These are phyloP conservation scores for Endocladia muricata DNA, from an alignment of 31 red algal species.

Conservation along the genomic window DNA sequence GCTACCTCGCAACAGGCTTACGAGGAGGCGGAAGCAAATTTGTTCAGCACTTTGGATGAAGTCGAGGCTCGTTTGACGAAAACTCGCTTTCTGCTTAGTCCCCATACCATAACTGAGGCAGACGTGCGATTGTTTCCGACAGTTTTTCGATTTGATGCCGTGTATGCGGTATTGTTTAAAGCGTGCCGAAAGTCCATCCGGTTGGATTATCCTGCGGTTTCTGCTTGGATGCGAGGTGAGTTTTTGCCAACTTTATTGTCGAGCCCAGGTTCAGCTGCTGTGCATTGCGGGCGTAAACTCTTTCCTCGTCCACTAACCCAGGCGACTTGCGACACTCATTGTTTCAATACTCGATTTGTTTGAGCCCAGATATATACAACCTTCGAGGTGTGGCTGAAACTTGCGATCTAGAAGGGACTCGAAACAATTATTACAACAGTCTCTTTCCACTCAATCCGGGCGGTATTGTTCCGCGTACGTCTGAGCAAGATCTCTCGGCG, in stretches of 20 bases:
- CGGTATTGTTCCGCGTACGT: conserved; percentile 74
- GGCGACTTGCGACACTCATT: background rate
- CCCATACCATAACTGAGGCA: conserved; percentile 55
- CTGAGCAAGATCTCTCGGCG: conserved; percentile 54
- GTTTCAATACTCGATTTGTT: background rate
- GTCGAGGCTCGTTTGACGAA: conserved; percentile 53
- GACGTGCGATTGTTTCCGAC: conserved; percentile 94
- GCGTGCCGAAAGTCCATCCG: conserved; percentile 62
- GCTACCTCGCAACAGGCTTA: conserved; percentile 84
- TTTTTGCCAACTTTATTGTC: background rate
- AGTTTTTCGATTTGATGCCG: conserved; percentile 78
- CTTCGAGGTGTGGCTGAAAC: conserved; percentile 60
- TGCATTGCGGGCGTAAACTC: too few species aligned
- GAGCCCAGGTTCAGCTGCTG: too few species aligned
- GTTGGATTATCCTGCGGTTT: conserved; percentile 69
- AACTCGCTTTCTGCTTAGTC: conserved; percentile 55
- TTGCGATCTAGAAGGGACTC: conserved; percentile 69
- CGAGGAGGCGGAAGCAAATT: conserved; percentile 49
- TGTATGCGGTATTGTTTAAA: conserved; percentile 71
- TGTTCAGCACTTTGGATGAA: conserved; percentile 67
- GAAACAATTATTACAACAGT: conserved; percentile 62
- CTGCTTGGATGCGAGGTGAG: conserved; percentile 76
- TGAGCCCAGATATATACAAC: conserved; percentile 60
- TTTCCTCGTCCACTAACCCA: background rate
- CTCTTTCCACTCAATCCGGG: conserved; percentile 94